Percentiles rank a stretch among this genome's conserved stretches.
phyloP scores from a whole-genome alignment of 2,329 filamentous ascomycete species.

The Phoma herbarum region DNA sequence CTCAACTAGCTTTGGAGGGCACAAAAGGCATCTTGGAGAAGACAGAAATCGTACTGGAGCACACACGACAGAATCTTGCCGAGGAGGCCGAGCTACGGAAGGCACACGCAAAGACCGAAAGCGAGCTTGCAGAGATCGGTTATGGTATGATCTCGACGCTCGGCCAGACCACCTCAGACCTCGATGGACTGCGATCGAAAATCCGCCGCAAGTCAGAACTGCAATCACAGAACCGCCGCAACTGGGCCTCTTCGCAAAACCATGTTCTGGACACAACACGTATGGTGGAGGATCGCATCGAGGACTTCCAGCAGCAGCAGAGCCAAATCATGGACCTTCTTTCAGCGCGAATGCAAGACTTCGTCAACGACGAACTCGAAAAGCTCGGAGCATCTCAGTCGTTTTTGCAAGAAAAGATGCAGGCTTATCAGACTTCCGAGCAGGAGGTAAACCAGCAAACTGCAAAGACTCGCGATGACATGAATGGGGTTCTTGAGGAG shows the following conservation, averaged over 20 bases:
- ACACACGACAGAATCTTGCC: slow-evolving; percentile 77
- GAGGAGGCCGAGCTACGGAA: slow-evolving; percentile 83
- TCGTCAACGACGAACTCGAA: slow-evolving; percentile 77
- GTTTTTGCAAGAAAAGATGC: slow-evolving; percentile 74
- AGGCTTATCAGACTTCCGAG: slow-evolving; percentile 73
- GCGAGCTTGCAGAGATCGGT: slow-evolving; percentile 76
- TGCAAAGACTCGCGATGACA: slow-evolving; percentile 76
- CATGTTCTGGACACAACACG: slow-evolving; percentile 80
- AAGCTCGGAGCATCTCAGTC: slow-evolving; percentile 75
- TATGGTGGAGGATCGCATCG: slow-evolving; percentile 78
- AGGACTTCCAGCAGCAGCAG: slow-evolving; percentile 76
- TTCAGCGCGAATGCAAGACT: slow-evolving; percentile 75
- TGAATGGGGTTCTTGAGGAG: slow-evolving; percentile 91
- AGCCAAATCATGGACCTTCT: slow-evolving; percentile 73
- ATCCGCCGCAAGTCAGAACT: slow-evolving; percentile 85
- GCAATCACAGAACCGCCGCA: slow-evolving; percentile 78
- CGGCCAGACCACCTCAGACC: slow-evolving; percentile 78
- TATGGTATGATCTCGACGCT: slow-evolving; percentile 80
- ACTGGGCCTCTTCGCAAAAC: slow-evolving; percentile 79
- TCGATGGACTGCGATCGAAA: slow-evolving; percentile 84
- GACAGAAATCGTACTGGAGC: slow-evolving; percentile 82
- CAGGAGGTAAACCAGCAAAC: slow-evolving; percentile 73
- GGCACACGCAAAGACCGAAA: slow-evolving; percentile 87
- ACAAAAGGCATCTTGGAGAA: slow-evolving; percentile 85
- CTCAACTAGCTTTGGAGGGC: slow-evolving; percentile 74